Conservation (phyloP, 495 filamentous ascomycete genomes). For the Hypomontagnella submonticulosa region DNA sequence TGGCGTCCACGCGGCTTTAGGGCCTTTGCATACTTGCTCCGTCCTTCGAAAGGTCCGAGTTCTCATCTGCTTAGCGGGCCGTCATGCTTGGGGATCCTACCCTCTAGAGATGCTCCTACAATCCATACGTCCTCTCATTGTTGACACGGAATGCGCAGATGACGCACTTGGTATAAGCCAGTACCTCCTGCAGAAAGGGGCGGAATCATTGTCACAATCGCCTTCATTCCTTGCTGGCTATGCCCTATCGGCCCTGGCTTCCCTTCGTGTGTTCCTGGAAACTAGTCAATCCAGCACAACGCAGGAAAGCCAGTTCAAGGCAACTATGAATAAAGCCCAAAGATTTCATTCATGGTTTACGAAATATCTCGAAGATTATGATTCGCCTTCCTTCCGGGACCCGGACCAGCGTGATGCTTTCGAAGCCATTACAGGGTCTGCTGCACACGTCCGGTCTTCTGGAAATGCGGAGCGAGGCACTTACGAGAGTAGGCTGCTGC, state of each 20-base stretch:
- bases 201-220: conserved; percentile 67
- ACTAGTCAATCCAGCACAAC: conserved; percentile 74
- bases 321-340: conserved; percentile 73
- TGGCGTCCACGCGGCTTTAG: conserved; percentile 85
- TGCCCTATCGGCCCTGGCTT: conserved; percentile 77
- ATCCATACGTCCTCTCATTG: conserved; percentile 79
- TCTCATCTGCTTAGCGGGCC: conserved; percentile 79
- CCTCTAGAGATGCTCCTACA: conserved; percentile 93
- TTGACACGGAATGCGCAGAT: conserved; percentile 87
- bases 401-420: conserved; percentile 65
- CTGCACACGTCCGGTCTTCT: conserved; percentile 64
- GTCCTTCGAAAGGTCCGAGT: conserved; percentile 87
- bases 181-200: conserved; percentile 81
- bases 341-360: conserved; percentile 78
- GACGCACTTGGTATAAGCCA: conserved; percentile 88
- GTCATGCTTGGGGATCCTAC: conserved; percentile 76
- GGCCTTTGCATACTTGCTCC: conserved; percentile 85
- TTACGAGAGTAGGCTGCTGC: conserved; percentile 76
- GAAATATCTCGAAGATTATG: conserved; percentile 67
- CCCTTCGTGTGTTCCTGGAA: conserved; percentile 75
- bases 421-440: conserved; percentile 69
- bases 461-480: conserved; percentile 70
- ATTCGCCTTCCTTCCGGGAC: conserved; percentile 60
- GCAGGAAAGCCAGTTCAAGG: conserved; percentile 77
- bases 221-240: conserved; percentile 84